A percentile compares a stretch with the other conserved stretches of the same genome.
Evolutionary conservation across 2,329 filamentous ascomycete species (phyloP).

Genomic region (Ophiostoma sp.): DNA sequence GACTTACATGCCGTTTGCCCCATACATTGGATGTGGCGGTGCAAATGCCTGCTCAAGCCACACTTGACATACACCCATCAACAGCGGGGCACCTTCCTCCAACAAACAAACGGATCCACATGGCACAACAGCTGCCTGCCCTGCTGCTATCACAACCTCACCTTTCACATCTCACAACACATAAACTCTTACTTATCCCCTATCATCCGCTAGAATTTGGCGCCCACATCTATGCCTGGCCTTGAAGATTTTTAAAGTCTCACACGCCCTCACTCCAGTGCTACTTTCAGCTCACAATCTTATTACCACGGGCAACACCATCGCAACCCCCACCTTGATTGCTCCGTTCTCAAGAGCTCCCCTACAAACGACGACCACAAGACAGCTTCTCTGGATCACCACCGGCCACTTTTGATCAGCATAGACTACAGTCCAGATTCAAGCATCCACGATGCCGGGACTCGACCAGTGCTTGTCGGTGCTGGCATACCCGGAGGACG

Average conservation of each 20-base stretch:
- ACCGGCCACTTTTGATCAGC: background rate
- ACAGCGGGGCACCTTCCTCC: constrained; percentile 16
- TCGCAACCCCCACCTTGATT: background rate
- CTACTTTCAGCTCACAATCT: background rate
- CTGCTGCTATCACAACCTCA: background rate
- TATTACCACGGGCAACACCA: background rate
- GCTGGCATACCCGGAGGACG: constrained; percentile 39
- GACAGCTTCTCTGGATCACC: background rate
- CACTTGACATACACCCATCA: constrained; percentile 14
- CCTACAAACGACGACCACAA: background rate
- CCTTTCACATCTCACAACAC: background rate
- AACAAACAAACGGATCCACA: constrained; percentile 1
- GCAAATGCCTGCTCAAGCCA: background rate
- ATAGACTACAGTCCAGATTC: background rate
- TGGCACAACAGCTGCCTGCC: constrained; percentile 1
- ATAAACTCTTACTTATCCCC: background rate
- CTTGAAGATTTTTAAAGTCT: background rate
- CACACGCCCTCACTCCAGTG: background rate
- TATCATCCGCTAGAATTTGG: background rate
- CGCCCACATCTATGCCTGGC: background rate
- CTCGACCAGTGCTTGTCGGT: constrained; percentile 35
- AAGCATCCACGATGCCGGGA: constrained; percentile 35
- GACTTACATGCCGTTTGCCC: background rate
- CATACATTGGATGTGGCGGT: background rate
- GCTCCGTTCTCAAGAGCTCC: background rate